Percentiles rank a stretch among this genome's conserved stretches.
Evolutionary conservation across 2,329 filamentous ascomycete species (phyloP).

Genomic region (Nemania abortiva): DNA sequence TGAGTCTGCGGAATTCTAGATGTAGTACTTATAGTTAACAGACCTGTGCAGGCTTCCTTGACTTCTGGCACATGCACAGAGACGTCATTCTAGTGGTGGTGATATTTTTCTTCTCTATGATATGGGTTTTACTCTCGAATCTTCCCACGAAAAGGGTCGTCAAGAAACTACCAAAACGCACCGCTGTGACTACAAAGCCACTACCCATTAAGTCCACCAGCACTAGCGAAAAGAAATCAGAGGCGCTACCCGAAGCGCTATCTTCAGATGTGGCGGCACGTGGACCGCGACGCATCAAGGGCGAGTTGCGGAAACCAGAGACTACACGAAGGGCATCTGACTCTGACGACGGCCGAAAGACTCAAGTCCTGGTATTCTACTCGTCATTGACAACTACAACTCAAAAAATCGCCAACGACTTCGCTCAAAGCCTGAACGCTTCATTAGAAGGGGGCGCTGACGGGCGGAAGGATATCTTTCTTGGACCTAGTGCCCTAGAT

Average conservation of each 20-base stretch:
- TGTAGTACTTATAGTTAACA: slow-evolving; percentile 6
- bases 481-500: slow-evolving; percentile 76
- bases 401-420: slow-evolving; percentile 75
- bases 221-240: slow-evolving; percentile 38
- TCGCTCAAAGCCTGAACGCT: slow-evolving; percentile 67
- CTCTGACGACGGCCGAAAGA: slow-evolving; percentile 56
- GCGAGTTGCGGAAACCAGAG: slow-evolving; percentile 54
- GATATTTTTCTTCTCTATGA: slow-evolving; percentile 26
- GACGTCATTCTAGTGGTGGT: slow-evolving; percentile 33
- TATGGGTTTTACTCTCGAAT: slow-evolving; percentile 28
- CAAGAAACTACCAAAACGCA: slow-evolving; percentile 43
- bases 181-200: slow-evolving; percentile 35
- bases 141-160: slow-evolving; percentile 41
- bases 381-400: slow-evolving; percentile 89
- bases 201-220: slow-evolving; percentile 6
- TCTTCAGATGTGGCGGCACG: slow-evolving; percentile 51
- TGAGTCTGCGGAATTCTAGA: slow-evolving; percentile 1
- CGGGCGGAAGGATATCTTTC: slow-evolving; percentile 56
- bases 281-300: slow-evolving; percentile 65
- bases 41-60: slow-evolving; percentile 30
- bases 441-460: slow-evolving; percentile 63
- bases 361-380: slow-evolving; percentile 87
- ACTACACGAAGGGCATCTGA: slow-evolving; percentile 50
- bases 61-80: slow-evolving; percentile 39
- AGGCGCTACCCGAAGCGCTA: slow-evolving; percentile 28